Percentiles rank a stretch among this genome's conserved stretches.
Conservation (phyloP, 139 green algal species). For the Tetratostichococcus sp. region DNA sequence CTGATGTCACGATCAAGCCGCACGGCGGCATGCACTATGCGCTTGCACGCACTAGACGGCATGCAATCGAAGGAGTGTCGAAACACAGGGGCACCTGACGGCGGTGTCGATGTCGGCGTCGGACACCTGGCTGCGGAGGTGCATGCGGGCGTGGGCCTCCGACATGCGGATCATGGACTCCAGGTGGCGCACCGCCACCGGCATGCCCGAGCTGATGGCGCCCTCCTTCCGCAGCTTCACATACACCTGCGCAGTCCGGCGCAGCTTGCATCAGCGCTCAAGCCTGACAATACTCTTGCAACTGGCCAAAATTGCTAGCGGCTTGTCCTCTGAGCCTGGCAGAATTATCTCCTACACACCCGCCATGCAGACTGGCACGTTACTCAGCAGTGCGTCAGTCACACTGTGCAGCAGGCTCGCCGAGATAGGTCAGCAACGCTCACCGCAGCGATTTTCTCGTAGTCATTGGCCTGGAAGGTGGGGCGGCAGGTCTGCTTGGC, state of each 20-base stretch:
- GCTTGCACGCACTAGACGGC: no score
- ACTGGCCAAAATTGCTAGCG: no score
- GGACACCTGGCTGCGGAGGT: conserved; percentile 85
- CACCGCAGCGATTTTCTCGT: conserved; percentile 75
- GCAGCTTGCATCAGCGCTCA: no score
- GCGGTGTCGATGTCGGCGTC: conserved; percentile 79
- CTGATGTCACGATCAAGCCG: no score
- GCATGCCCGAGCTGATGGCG: conserved; percentile 83
- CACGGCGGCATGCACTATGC: no score
- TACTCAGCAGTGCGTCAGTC: no score
- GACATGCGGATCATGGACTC: conserved; percentile 97
- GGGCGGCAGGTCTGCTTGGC: conserved; percentile 79
- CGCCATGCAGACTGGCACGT: no score
- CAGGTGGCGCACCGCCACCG: conserved; percentile 93
- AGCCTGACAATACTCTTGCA: no score
- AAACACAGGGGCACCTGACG: conserved; percentile 53
- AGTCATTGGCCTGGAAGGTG: conserved; percentile 59
- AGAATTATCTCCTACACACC: no score
- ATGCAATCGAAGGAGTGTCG: no score
- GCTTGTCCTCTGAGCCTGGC: no score
- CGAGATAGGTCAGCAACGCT: background rate
- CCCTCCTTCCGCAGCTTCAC: conserved; percentile 68
- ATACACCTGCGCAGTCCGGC: conserved; percentile 68
- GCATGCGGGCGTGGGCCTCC: conserved; percentile 93
- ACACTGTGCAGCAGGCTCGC: no score